Conservation (phyloP, 495 filamentous ascomycete genomes). For the Aspergillus diversus region DNA sequence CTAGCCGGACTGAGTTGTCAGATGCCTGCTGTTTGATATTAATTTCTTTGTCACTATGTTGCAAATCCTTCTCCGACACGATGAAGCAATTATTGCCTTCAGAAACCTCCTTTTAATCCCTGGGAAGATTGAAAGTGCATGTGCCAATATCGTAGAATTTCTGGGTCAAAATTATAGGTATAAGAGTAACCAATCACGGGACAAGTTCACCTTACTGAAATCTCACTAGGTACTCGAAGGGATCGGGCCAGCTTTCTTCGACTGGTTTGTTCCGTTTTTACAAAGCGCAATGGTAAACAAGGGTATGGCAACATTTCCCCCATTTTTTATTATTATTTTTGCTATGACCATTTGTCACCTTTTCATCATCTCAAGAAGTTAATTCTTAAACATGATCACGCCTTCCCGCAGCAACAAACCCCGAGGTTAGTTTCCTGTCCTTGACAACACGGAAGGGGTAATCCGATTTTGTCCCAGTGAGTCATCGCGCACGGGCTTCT, state of each 20-base stretch:
- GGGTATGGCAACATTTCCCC: slow-evolving; percentile 16
- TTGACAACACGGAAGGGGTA: no score
- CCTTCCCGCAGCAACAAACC: background rate
- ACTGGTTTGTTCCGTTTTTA: background rate
- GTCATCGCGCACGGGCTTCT: slow-evolving; percentile 17
- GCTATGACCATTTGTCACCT: background rate
- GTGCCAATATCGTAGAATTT: no score
- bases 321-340: slow-evolving; percentile 12
- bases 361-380: background rate
- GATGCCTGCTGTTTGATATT: background rate
- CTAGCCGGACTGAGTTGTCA: background rate
- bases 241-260: background rate
- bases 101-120: background rate
- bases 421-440: background rate
- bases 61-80: background rate
- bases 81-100: background rate
- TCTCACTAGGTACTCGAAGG: no score
- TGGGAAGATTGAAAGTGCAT: no score
- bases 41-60: background rate
- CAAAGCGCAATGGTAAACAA: background rate
- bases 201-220: no score
- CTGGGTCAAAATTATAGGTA: no score
- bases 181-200: no score
- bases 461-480: background rate
- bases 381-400: slow-evolving; percentile 8